Conservation (phyloP, 2,329 filamentous ascomycete species). For the Hymenoscyphus infarciens region DNA sequence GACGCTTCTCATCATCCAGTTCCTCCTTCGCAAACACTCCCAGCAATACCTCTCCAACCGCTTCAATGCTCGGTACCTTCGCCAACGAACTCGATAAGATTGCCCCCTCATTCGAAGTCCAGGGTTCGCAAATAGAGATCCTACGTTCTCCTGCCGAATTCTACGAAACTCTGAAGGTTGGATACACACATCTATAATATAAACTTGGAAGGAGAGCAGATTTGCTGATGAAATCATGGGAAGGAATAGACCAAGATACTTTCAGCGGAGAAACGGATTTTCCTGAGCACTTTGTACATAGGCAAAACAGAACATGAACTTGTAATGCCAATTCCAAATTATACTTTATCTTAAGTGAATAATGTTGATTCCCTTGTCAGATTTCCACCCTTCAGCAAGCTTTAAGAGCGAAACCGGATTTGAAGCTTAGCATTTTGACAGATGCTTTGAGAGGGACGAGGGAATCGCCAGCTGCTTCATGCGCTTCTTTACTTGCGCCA, state of each 20-base stretch:
- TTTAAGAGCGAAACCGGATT: slow-evolving; percentile 66
- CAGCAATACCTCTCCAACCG: slow-evolving; percentile 42
- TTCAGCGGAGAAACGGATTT: slow-evolving; percentile 74
- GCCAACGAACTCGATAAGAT: slow-evolving; percentile 79
- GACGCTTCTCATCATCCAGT: slow-evolving; percentile 33
- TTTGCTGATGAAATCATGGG: slow-evolving; percentile 28
- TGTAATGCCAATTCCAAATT: slow-evolving; percentile 40
- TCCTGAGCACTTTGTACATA: slow-evolving; percentile 94
- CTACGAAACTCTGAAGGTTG: slow-evolving; percentile 84
- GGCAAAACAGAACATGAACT: slow-evolving; percentile 90
- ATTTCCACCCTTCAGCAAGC: slow-evolving; percentile 75
- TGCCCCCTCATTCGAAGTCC: slow-evolving; percentile 84
- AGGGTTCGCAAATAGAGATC: slow-evolving; percentile 75
- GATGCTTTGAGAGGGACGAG: slow-evolving; percentile 88
- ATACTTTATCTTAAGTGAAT: slow-evolving; percentile 14
- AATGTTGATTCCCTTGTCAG: slow-evolving; percentile 38
- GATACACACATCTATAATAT: slow-evolving; percentile 16
- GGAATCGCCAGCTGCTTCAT: slow-evolving; percentile 81
- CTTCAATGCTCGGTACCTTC: slow-evolving; percentile 53
- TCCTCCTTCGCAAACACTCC: slow-evolving; percentile 19
- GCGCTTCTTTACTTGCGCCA: slow-evolving; percentile 80
- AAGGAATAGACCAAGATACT: slow-evolving; percentile 70
- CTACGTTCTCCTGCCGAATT: slow-evolving; percentile 81
- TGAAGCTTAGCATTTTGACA: slow-evolving; percentile 84
- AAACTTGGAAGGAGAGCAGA: slow-evolving; percentile 4